Evolutionary conservation across 768 basidiomycete species (phyloP), one percentile per base, ranked within the genome.

Genomic region (Agaricus bisporus): DNA sequence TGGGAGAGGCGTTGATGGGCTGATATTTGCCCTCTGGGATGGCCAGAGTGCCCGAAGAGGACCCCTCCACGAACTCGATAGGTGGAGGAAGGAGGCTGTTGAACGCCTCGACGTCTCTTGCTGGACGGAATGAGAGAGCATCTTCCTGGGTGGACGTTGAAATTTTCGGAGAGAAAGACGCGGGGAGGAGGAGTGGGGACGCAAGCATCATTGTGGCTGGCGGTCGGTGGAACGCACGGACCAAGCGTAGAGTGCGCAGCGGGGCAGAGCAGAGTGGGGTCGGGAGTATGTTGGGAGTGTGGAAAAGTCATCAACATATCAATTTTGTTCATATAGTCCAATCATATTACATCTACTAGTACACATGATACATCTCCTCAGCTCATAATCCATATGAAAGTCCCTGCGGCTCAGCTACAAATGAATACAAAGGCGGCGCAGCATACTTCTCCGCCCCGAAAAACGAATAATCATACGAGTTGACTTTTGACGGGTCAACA

Each of bases 31-130:
- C 82, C 60, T 87, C 86, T 22, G 80, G 78, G 5, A 87, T 76
- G 42, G 83, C 84, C 32, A 90, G 70, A 12, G 82, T 71, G 2
- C 88, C 88, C 41, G 88, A 82, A 12, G 89, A 91, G 3, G 89
- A 91, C 18, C 89, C 89, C 65, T 91, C 89, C 48, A 91, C 72
- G 49, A 91, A 91, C 66, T 91, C 89, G 56, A 91, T 76, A 15
- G 85, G 80, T n/a, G 86, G 86, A 4, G 86, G 85, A 36, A 88
- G 78, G n/a, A 88, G 75, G 59, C 74, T 85, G 59, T 86, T 88
- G 73, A 89, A 90, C 3, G 83, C 72, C 56, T 88, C 86, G 56
- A 85, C 64, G 64, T 90, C 86, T 63, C 80, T 82, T 36, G 84
- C 77, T 3, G 87, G 87, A 41, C 80, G 74, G 64, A 81, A 82